Base-by-base conservation (phyloP, 805 yeast species). In the Metschnikowia lochheadii region DNA sequence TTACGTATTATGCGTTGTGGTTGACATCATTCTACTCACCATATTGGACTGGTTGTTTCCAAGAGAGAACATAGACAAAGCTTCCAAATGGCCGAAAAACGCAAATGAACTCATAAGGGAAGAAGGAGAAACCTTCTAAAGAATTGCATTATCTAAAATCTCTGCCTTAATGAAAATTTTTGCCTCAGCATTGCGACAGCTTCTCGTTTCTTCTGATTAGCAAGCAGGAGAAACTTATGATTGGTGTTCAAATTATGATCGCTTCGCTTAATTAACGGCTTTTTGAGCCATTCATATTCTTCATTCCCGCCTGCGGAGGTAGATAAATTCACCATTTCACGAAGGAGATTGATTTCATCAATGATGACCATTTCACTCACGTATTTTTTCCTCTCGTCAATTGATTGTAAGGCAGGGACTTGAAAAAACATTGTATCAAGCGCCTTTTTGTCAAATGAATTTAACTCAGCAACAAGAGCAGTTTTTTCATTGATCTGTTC, bases 1-100 rank as follows among this genome's bases (percentile, higher is more conserved):
- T 49, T 91, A 84, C 65, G 85, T 87, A 0, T 65, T 94, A 31
- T 87, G 96, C 63, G 84, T 84, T 18, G 82, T 90, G 21, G 89
- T 89, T 2, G 98, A 94, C 68, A 77, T 85, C 32, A 75, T 89
- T 44, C 56, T 94, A 3, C 78, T 76, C 49, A 66, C 75, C 36
- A 45, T 89, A 2, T 70, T 94, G 53, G 94, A 89, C 57, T 81
- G 81, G 78, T 62, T 81, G 41, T 85, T 78, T 60, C 98, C 98
- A 0, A 69, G 76, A 15, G 74, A 71, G 1, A 67, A 75, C 18
- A 87, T 94, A n/a, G 97, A 94, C 59, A 59, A 65, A 45, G 96
- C 84, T 0, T 69, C 77, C 2, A 89, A 90, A 65, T 91, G 97
- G 97, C 96, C 90, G 1, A 68, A 57, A 48, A 61, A 61, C 40